These are phyloP conservation scores for Ogataea trehaloabstinens DNA, from an alignment of 805 yeast species.

Conservation along the genomic window DNA sequence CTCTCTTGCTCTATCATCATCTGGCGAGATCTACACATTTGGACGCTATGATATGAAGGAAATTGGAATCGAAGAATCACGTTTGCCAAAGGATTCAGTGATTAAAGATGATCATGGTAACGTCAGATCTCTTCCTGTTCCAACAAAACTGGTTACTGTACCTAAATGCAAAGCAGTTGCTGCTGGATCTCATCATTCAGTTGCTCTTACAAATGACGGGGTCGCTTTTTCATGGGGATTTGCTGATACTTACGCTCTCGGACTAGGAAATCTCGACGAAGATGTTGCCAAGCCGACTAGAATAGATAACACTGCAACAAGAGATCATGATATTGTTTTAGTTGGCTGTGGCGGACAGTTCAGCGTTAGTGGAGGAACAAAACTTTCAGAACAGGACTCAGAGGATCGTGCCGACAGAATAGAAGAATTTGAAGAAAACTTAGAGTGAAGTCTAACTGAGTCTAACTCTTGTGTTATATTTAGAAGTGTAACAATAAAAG, in stretches of 20 bases:
- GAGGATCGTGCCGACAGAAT: constrained; percentile 51
- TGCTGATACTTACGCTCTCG: constrained; percentile 95
- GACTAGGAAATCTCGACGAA: constrained; percentile 80
- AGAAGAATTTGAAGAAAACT: constrained; percentile 46
- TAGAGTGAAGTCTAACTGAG: constrained; percentile 9
- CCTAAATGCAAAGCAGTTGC: constrained; percentile 63
- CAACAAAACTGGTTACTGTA: constrained; percentile 61
- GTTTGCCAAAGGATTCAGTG: constrained; percentile 65
- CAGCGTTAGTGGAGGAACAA: constrained; percentile 81
- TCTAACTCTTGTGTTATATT: no score
- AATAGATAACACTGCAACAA: constrained; percentile 92
- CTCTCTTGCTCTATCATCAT: constrained; percentile 66
- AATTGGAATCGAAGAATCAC: constrained; percentile 68
- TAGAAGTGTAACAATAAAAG: constrained; percentile 1
- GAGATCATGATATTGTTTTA: constrained; percentile 62
- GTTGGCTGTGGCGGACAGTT: constrained; percentile 98
- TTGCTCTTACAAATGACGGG: constrained; percentile 84
- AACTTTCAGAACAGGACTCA: constrained; percentile 49
- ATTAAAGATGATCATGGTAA: constrained; percentile 78
- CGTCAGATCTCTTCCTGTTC: constrained; percentile 81
- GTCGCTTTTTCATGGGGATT: constrained; percentile 95
- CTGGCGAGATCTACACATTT: constrained; percentile 77
- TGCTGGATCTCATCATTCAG: constrained; percentile 88
- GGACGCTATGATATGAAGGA: constrained; percentile 96
- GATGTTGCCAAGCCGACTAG: constrained; percentile 88